Conservation (phyloP, 2,329 filamentous ascomycete species). For the Aspergillus arachidicola region DNA sequence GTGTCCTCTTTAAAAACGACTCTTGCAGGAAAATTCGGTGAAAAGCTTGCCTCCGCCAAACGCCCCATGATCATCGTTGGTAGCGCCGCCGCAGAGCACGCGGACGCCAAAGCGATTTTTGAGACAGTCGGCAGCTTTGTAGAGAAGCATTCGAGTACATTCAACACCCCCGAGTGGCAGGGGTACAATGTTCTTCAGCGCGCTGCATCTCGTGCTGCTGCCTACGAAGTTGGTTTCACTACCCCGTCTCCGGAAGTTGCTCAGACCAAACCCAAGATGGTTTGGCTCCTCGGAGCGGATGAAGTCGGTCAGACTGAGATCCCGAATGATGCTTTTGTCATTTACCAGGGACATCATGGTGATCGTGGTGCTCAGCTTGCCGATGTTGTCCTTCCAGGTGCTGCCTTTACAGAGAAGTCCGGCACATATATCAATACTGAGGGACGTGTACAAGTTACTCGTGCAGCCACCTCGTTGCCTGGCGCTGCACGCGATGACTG, state of each 20-base stretch:
- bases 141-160: conserved; percentile 88
- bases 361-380: conserved; percentile 91
- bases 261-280: conserved; percentile 84
- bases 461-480: conserved; percentile 83
- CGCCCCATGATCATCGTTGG: conserved; percentile 96
- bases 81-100: conserved; percentile 86
- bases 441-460: conserved; percentile 90
- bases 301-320: conserved; percentile 84
- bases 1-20: conserved; percentile 80
- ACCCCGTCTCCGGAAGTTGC: conserved; percentile 80
- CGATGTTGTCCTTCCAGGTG: conserved; percentile 89
- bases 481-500: conserved; percentile 93
- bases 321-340: conserved; percentile 91
- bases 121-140: conserved; percentile 88
- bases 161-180: conserved; percentile 89
- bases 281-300: conserved; percentile 96
- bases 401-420: conserved; percentile 95
- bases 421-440: conserved; percentile 98
- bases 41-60: conserved; percentile 86
- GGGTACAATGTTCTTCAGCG: conserved; percentile 97
- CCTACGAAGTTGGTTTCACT: conserved; percentile 94
- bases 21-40: conserved; percentile 83
- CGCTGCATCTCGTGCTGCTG: conserved; percentile 86
- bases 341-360: conserved; percentile 98
- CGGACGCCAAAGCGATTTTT: conserved; percentile 89